Conservation (phyloP, 2,329 filamentous ascomycete species). For the Cytospora paraplurivora region DNA sequence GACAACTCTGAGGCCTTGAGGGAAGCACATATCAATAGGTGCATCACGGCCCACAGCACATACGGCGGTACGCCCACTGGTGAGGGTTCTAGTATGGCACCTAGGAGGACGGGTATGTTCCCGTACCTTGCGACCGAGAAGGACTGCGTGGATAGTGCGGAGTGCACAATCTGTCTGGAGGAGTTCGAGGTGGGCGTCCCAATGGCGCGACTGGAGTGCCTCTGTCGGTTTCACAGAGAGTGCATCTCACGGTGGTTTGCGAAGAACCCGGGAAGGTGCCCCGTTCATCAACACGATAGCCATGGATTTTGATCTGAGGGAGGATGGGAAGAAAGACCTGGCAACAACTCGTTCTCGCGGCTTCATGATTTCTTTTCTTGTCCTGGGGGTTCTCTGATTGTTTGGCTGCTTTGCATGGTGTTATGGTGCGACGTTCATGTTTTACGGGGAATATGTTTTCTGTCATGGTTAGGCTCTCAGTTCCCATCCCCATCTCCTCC, state of each 20-base stretch:
- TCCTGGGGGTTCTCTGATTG: neutral
- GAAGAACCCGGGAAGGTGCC: constrained; percentile 63
- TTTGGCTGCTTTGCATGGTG: constrained; percentile 19
- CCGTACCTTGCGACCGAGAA: constrained; percentile 67
- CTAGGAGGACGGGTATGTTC: constrained; percentile 62
- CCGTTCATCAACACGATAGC: constrained; percentile 66
- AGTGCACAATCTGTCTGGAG: constrained; percentile 69
- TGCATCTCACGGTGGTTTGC: constrained; percentile 67
- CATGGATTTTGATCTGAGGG: constrained; percentile 48
- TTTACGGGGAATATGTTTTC: neutral
- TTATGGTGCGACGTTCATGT: constrained; percentile 4
- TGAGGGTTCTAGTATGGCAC: constrained; percentile 32
- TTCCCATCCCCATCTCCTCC: neutral
- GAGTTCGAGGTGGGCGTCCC: constrained; percentile 63
- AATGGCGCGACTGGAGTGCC: constrained; percentile 68
- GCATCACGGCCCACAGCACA: constrained; percentile 58
- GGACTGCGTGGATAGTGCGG: constrained; percentile 67
- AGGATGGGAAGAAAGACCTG: neutral
- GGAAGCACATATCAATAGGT: constrained; percentile 60
- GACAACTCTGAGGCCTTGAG: constrained; percentile 57
- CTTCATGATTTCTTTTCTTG: neutral
- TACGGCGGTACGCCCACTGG: constrained; percentile 40
- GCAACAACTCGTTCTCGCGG: neutral
- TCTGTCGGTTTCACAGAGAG: constrained; percentile 63
- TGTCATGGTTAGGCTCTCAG: neutral